These are phyloP conservation scores for Ramichloridium luteum DNA, from an alignment of 2,329 filamentous ascomycete species.

Conservation along the genomic window DNA sequence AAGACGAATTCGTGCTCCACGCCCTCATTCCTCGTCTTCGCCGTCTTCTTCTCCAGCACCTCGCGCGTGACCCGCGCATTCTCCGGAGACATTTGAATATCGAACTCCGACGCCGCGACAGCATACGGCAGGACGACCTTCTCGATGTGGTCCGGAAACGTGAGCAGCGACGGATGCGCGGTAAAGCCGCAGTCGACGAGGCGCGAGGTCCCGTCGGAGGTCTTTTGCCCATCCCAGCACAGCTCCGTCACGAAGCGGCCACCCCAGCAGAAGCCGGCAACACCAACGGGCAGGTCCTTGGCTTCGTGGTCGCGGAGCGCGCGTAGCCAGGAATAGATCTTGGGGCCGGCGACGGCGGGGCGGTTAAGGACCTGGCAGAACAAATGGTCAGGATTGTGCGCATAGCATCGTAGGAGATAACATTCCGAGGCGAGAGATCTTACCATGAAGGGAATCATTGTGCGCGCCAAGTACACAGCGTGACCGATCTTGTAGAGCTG, in stretches of 20 bases:
- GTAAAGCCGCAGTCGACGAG: slow-evolving; percentile 25
- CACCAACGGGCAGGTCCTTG: slow-evolving; percentile 21
- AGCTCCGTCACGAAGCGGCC: slow-evolving; percentile 25
- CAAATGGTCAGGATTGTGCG: too few species aligned
- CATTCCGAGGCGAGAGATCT: background rate
- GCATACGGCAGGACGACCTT: slow-evolving; percentile 23
- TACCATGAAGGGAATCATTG: slow-evolving; percentile 20
- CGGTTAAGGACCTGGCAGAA: slow-evolving; percentile 8
- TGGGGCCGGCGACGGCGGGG: slow-evolving; percentile 16
- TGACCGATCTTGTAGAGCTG: slow-evolving; percentile 23
- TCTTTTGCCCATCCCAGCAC: slow-evolving; percentile 21
- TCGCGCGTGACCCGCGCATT: slow-evolving; percentile 24
- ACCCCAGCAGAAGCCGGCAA: slow-evolving; percentile 27
- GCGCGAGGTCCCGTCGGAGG: slow-evolving; percentile 15
- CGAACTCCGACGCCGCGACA: slow-evolving; percentile 23
- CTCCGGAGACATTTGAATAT: slow-evolving; percentile 19
- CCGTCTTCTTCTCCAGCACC: slow-evolving; percentile 24
- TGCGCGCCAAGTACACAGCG: slow-evolving; percentile 12
- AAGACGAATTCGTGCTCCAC: slow-evolving; percentile 28
- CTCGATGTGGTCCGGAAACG: slow-evolving; percentile 25
- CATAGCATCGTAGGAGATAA: too few species aligned
- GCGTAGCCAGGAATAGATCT: slow-evolving; percentile 19
- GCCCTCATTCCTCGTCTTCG: slow-evolving; percentile 20
- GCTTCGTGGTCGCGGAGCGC: slow-evolving; percentile 20
- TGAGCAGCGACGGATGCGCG: slow-evolving; percentile 26